Evolutionary conservation across 148 eudicot genomes (phyloP), one percentile per base, ranked within the genome.

Genomic region (Camellia lanceoleosa): DNA sequence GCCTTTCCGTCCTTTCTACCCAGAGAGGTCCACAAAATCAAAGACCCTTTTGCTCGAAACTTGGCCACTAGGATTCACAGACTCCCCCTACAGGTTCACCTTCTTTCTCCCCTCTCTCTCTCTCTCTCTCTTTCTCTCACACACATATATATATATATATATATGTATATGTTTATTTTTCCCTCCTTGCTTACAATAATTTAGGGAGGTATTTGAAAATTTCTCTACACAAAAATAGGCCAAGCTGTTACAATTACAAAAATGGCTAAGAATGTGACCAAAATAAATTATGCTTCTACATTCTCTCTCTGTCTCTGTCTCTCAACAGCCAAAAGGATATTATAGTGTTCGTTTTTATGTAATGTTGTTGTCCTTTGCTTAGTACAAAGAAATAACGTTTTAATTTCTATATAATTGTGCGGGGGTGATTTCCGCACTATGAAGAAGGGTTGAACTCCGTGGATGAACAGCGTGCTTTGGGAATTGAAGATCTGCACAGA

Each of bases 1-100:
- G 66, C 78, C 9, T 95, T 93, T 60, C 99, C 97, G 18, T 65
- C 93, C 30, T 93, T 95, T 89, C 85, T 95, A 6, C 99, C 97
- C 43, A 86, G 86, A 60, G 80, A 90, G 38, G 84, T 92, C 38
- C 87, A 90, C 6, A 69, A 80, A 43, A 88, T 95, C 78, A 90
- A 86, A 80, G 97, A 93, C 87, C 81, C 90, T 3, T 89, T 87
- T 87, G 99, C 99, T 78, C 83, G 89, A 44, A 89, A 89, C 52
- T 80, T 95, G 80, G 97, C 96, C 64, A 55, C 79, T 8, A 86
- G 97, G 74, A 92, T 95, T 76, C 83, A 93, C 73, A 89, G 97
- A 55, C 76, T 95, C 41, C 97, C 97, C 5, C 94, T 95, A 1
- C 83, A 90, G 90, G 98, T 94, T n/a, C 66, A 5, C 38, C 30